These are phyloP conservation scores for Thielaviopsis punctulata DNA, from an alignment of 2,329 filamentous ascomycete genomes.

Conservation along the genomic window DNA sequence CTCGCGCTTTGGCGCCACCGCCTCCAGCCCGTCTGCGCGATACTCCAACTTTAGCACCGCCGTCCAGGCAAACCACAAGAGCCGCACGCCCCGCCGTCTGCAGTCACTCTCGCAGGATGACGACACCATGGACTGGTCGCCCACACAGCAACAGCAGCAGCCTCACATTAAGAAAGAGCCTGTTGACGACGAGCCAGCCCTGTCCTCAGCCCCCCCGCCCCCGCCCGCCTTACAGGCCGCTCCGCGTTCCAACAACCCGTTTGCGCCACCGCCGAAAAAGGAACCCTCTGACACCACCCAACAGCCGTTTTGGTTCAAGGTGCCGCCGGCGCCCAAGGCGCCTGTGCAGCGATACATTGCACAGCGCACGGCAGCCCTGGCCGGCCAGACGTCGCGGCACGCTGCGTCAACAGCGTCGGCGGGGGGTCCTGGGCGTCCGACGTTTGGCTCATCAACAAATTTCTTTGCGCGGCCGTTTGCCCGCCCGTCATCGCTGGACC, in stretches of 20 bases:
- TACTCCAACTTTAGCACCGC: conserved; percentile 2
- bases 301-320: conserved; percentile 41
- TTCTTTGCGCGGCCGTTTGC: too few species aligned
- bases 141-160: conserved; percentile 32
- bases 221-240: not conserved
- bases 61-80: conserved; percentile 4
- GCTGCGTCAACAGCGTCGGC: not conserved
- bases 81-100: conserved; percentile 5
- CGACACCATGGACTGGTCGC: conserved; percentile 53
- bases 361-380: conserved; percentile 8
- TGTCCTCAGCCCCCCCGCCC: conserved; percentile 16
- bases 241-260: conserved; percentile 4
- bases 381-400: conserved; percentile 1
- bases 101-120: conserved; percentile 23
- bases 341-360: conserved; percentile 19
- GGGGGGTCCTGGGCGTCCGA: too few species aligned
- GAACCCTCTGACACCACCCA: not conserved
- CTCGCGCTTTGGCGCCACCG: not conserved
- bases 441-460: too few species aligned
- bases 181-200: conserved; percentile 27
- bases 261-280: conserved; percentile 1
- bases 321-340: conserved; percentile 45
- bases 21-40: conserved; percentile 1
- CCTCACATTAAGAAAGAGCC: conserved; percentile 18
- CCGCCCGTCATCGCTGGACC: too few species aligned